These are phyloP conservation scores for Aspergillus quadrilineatus DNA, from an alignment of 2,329 filamentous ascomycete species.

Conservation along the genomic window DNA sequence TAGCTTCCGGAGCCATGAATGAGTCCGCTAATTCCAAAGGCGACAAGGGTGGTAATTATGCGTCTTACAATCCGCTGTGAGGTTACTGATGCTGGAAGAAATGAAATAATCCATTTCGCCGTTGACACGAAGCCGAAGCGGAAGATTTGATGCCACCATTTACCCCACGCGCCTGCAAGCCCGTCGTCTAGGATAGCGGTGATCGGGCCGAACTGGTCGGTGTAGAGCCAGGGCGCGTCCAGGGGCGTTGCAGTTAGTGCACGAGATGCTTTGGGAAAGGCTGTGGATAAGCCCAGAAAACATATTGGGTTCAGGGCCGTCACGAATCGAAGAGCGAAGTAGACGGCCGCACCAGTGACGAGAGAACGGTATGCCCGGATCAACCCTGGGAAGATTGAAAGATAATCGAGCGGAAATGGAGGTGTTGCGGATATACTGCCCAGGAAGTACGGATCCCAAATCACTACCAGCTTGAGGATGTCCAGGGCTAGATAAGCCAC, in stretches of 20 bases:
- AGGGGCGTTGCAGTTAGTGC: constrained; percentile 60
- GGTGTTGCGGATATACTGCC: constrained; percentile 52
- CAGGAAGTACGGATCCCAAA: constrained; percentile 76
- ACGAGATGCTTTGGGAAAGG: constrained; percentile 55
- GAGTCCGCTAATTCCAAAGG: constrained; percentile 37
- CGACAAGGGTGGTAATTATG: constrained; percentile 26
- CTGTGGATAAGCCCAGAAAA: constrained; percentile 53
- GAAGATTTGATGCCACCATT: constrained; percentile 90
- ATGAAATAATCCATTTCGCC: constrained; percentile 41
- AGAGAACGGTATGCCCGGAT: constrained; percentile 58
- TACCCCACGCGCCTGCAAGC: constrained; percentile 77
- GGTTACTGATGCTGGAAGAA: constrained; percentile 21
- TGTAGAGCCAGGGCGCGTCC: constrained; percentile 62
- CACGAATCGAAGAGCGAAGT: constrained; percentile 60
- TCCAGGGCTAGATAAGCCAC: constrained; percentile 69
- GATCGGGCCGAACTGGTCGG: constrained; percentile 54
- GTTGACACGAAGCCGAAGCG: constrained; percentile 55
- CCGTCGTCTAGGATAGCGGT: constrained; percentile 57
- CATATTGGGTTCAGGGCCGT: constrained; percentile 62
- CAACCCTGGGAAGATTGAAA: constrained; percentile 36
- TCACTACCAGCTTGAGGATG: constrained; percentile 64
- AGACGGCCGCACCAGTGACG: constrained; percentile 57
- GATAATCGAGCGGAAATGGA: constrained; percentile 45
- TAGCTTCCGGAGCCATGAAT: constrained; percentile 71
- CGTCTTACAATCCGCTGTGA: constrained; percentile 22